Evolutionary conservation across 2,329 filamentous ascomycete species (phyloP), one percentile per base, ranked within the genome.

Genomic region (Xylaria sp.): DNA sequence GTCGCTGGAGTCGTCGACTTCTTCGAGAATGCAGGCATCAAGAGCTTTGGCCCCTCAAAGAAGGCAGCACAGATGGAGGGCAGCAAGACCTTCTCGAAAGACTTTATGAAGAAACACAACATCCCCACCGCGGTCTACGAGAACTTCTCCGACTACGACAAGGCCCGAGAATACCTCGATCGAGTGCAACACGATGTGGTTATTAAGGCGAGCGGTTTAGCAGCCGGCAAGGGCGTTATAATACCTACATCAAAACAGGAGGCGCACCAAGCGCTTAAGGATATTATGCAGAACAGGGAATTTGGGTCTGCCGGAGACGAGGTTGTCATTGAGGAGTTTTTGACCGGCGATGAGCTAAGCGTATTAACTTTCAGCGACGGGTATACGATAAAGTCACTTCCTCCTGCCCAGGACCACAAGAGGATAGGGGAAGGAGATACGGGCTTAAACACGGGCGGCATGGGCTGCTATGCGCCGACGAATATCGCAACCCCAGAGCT

Each of bases 391-490:
- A 83, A 85, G 68, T 91, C 89, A 7, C 79, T 97, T 8, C 93
- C 93, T 4, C 88, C 94, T 1, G 93, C 93, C 1, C 94, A 99
- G 73, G 94, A 97, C 72, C 94, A 99, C 79, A 97, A 99, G 82
- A 85, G 92, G 58, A 92, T 95, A 61, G 90, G 89, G 48, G 94
- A 99, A 67, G 91, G 90, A 50, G 93, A 97, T 69, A 81, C 84
- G 45, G 94, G 94, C 1, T 90, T 92, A 37, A 97, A 97, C 76
- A 97, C 94, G 2, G 94, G 93, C 55, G 94, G 94, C 39, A 97
- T 97, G 94, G 94, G 94, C 47, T 96, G 92, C 70, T 97, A 97
- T 73, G 92, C 92, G 16, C 90, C 90, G n/a, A 95, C 92, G 1
- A 89, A 85, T 60, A 87, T 92, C 65, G 87, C 88, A 24, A 89